Evolutionary conservation across 495 filamentous ascomycete genomes (phyloP).

Genomic region (Daldinia grandis): DNA sequence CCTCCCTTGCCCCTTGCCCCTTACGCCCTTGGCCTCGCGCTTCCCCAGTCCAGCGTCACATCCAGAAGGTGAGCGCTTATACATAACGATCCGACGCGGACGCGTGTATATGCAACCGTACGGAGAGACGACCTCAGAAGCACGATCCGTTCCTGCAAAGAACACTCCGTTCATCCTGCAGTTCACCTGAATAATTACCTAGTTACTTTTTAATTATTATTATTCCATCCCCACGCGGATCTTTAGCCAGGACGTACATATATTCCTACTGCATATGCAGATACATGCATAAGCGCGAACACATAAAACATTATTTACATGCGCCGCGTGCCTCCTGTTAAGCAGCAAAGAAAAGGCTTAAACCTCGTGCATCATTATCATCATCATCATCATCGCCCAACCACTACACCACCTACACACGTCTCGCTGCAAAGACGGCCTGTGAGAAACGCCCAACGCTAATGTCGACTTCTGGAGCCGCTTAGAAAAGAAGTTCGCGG

Average conservation of each 20-base stretch:
- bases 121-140: slow-evolving; percentile 20
- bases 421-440: slow-evolving; percentile 11
- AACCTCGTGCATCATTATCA: slow-evolving; percentile 18
- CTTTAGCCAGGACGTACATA: slow-evolving; percentile 27
- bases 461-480: slow-evolving; percentile 39
- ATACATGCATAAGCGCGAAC: slow-evolving; percentile 40
- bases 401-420: slow-evolving; percentile 6
- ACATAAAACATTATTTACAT: slow-evolving; percentile 41
- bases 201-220: slow-evolving; percentile 12
- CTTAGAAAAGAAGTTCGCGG: slow-evolving; percentile 32
- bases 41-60: slow-evolving; percentile 36
- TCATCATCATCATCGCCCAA: slow-evolving; percentile 6
- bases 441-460: slow-evolving; percentile 22
- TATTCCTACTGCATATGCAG: slow-evolving; percentile 26
- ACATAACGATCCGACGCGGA: slow-evolving; percentile 30
- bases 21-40: slow-evolving; percentile 28
- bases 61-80: slow-evolving; percentile 32
- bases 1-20: slow-evolving; percentile 25
- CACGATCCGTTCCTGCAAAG: slow-evolving; percentile 29
- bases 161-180: slow-evolving; percentile 38
- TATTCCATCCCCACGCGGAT: slow-evolving; percentile 37
- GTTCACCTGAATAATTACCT: slow-evolving; percentile 28
- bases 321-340: slow-evolving; percentile 32
- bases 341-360: slow-evolving; percentile 6
- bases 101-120: slow-evolving; percentile 39